A percentile compares a stretch with the other conserved stretches of the same genome.
Evolutionary conservation across 2,329 filamentous ascomycete species (phyloP).

Genomic region (Aspergillus pseudoterreus): DNA sequence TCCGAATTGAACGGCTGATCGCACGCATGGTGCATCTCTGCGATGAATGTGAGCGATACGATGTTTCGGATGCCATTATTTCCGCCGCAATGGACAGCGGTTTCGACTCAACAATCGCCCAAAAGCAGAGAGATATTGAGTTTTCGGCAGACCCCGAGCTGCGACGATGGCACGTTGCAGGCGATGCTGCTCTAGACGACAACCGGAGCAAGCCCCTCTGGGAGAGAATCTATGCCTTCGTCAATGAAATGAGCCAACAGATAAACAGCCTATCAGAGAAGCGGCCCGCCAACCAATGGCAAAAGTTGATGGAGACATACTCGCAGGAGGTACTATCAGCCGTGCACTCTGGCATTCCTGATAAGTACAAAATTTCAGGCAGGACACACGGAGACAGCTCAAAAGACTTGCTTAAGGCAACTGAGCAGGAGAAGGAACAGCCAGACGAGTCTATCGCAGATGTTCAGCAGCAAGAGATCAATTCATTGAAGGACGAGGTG

Average conservation of each 20-base stretch:
- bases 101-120: constrained; percentile 26
- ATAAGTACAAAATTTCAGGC: background rate
- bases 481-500: constrained; percentile 25
- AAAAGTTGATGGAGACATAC: constrained; percentile 21
- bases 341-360: constrained; percentile 13
- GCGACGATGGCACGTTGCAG: constrained; percentile 28
- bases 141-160: constrained; percentile 20
- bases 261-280: constrained; percentile 19
- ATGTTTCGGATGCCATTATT: constrained; percentile 31
- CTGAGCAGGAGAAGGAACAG: background rate
- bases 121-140: constrained; percentile 25
- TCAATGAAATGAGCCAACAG: constrained; percentile 23
- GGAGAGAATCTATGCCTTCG: constrained; percentile 34
- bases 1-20: constrained; percentile 32
- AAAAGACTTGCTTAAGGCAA: background rate
- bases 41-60: constrained; percentile 28
- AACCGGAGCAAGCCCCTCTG: constrained; percentile 17
- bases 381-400: background rate
- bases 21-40: constrained; percentile 39
- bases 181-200: constrained; percentile 12
- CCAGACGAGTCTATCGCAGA: background rate
- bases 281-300: constrained; percentile 13
- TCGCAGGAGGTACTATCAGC: constrained; percentile 22
- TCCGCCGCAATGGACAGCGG: constrained; percentile 34
- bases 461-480: constrained; percentile 22